A percentile compares a stretch with the other conserved stretches of the same genome.
These are phyloP conservation scores for Lenzites betulinus DNA, from an alignment of 768 basidiomycete genomes.

Conservation along the genomic window DNA sequence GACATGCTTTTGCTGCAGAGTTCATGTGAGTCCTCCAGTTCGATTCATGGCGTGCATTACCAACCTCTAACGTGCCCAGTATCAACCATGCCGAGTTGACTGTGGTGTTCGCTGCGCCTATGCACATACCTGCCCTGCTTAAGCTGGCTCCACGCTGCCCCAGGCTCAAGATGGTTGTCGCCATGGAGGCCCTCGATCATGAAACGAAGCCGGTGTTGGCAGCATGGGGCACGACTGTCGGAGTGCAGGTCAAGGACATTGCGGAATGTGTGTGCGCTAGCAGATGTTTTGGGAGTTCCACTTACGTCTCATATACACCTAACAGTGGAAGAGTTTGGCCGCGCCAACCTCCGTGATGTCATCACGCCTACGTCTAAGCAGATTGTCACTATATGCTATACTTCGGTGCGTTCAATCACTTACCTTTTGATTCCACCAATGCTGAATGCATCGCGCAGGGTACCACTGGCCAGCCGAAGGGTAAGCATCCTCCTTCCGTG, in stretches of 20 bases:
- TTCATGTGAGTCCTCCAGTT: constrained; percentile 59
- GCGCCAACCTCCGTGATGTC: constrained; percentile 59
- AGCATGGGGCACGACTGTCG: constrained; percentile 69
- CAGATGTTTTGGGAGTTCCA: too few species aligned
- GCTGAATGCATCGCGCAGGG: constrained; percentile 47
- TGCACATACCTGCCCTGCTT: constrained; percentile 78
- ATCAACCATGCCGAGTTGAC: constrained; percentile 86
- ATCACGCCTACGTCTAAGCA: constrained; percentile 61
- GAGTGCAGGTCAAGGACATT: constrained; percentile 64
- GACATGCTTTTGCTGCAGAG: constrained; percentile 45
- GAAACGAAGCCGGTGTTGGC: constrained; percentile 57
- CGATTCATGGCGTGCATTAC: too few species aligned
- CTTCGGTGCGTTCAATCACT: constrained; percentile 62
- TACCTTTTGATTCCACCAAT: too few species aligned
- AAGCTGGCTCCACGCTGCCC: constrained; percentile 65
- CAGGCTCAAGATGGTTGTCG: constrained; percentile 72
- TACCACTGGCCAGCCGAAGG: constrained; percentile 83
- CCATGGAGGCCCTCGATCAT: constrained; percentile 60
- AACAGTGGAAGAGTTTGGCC: constrained; percentile 76
- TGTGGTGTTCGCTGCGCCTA: constrained; percentile 71
- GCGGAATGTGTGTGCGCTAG: constrained; percentile 57
- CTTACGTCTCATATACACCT: background rate
- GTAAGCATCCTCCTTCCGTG: constrained; percentile 33
- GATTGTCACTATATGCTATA: constrained; percentile 91
- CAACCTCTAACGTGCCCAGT: constrained; percentile 40